These are phyloP conservation scores for Penicillium sp. DNA, from an alignment of 2,329 filamentous ascomycete species.

Conservation along the genomic window DNA sequence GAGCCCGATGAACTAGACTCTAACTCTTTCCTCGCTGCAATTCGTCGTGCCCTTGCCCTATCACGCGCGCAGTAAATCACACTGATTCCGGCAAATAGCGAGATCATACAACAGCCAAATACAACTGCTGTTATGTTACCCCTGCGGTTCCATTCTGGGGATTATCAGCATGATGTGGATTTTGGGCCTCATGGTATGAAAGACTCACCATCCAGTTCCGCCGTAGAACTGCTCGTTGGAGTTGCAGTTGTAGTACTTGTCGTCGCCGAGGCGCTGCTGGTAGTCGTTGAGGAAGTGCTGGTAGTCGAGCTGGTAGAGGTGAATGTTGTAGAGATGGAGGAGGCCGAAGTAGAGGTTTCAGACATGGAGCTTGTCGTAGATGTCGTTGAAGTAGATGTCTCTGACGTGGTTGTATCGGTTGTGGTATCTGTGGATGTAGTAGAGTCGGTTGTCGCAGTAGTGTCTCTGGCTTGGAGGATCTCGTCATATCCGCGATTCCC, in stretches of 20 bases:
- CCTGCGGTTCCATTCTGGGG: slow-evolving; percentile 5
- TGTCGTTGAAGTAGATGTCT: slow-evolving; percentile 1
- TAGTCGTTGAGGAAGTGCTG: neutral
- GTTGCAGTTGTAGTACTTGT: slow-evolving; percentile 6
- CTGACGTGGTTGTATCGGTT: neutral
- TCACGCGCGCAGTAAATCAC: slow-evolving; percentile 4
- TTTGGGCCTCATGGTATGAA: no score
- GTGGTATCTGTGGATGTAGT: neutral
- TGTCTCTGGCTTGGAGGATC: neutral
- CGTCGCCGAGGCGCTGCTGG: neutral
- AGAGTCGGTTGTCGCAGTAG: neutral
- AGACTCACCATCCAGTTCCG: neutral
- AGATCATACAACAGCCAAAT: slow-evolving; percentile 8
- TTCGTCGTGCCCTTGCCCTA: slow-evolving; percentile 10
- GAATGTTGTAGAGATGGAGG: neutral
- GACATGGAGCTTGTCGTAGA: neutral
- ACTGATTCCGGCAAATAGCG: slow-evolving; percentile 9
- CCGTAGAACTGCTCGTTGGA: slow-evolving; percentile 3
- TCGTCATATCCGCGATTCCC: neutral
- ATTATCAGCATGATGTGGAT: neutral
- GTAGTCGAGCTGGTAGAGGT: slow-evolving; percentile 1
- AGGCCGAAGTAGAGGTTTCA: neutral
- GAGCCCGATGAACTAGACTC: neutral
- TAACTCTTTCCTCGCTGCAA: slow-evolving; percentile 7
- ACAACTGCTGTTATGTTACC: slow-evolving; percentile 15